phyloP scores from a whole-genome alignment of 179 eudicot species.

The Gypsophila paniculata region DNA sequence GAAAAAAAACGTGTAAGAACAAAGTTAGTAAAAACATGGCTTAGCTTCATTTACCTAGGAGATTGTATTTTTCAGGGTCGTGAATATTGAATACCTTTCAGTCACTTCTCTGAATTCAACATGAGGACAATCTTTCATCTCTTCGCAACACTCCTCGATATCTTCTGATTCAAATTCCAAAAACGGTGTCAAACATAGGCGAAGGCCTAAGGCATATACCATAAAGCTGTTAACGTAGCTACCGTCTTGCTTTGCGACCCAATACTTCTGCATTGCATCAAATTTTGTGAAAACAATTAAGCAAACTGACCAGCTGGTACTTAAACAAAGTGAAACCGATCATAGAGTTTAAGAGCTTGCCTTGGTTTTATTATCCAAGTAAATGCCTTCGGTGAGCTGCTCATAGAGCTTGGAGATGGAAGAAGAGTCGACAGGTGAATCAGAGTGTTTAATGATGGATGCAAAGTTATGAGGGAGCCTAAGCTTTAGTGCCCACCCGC shows the following conservation, averaged over 20 bases:
- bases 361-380: conserved; percentile 16
- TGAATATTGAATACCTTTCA: conserved; percentile 11
- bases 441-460: conserved; percentile 38
- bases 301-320: not conserved
- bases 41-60: not conserved
- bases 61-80: not conserved
- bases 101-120: conserved; percentile 3
- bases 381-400: conserved; percentile 43
- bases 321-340: not conserved
- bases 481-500: conserved; percentile 18
- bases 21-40: no score
- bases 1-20: not conserved
- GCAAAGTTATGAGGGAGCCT: conserved; percentile 45
- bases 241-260: conserved; percentile 41
- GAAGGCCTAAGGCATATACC: conserved; percentile 43
- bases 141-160: not conserved
- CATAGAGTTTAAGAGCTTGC: not conserved
- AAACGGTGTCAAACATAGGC: not conserved
- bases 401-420: conserved; percentile 33
- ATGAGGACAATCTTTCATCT: not conserved
- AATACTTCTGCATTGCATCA: conserved; percentile 38
- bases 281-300: not conserved
- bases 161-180: not conserved
- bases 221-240: conserved; percentile 41
- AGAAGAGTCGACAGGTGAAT: conserved; percentile 36